Conservation (phyloP, 257 asterid genomes). For the Petunia axillaris region DNA sequence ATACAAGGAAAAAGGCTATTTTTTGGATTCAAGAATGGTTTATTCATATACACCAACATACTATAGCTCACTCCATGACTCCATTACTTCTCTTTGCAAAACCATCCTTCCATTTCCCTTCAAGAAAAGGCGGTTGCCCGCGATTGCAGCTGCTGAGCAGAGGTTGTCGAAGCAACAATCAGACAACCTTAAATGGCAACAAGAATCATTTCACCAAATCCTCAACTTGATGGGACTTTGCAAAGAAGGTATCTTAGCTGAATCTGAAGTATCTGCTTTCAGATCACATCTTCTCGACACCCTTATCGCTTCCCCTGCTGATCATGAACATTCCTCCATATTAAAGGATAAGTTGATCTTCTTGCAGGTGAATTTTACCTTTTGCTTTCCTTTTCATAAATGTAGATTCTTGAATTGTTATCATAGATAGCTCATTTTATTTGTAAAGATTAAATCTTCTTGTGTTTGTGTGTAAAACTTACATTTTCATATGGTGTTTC, state of each 20-base stretch:
- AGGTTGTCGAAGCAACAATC: constrained; percentile 80
- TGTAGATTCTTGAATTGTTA: no score
- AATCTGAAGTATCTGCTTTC: constrained; percentile 83
- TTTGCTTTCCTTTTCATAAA: neutral
- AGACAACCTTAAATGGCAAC: constrained; percentile 95
- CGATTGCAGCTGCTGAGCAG: constrained; percentile 92
- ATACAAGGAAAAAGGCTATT: neutral
- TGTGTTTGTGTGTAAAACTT: neutral
- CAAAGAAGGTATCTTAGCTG: constrained; percentile 75
- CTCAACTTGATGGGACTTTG: constrained; percentile 81
- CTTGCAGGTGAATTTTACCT: constrained; percentile 62
- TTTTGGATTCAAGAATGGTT: constrained; percentile 49
- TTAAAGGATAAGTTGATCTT: constrained; percentile 85
- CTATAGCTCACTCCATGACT: constrained; percentile 82
- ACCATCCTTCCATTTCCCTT: constrained; percentile 80
- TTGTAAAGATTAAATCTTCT: neutral
- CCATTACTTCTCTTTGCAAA: constrained; percentile 87
- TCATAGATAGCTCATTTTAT: neutral
- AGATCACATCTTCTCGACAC: constrained; percentile 71
- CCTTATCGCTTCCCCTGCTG: constrained; percentile 64
- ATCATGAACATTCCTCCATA: constrained; percentile 68
- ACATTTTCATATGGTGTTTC: neutral
- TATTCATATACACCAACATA: constrained; percentile 79
- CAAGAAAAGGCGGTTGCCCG: constrained; percentile 83
- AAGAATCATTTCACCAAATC: constrained; percentile 89